These are phyloP conservation scores for Monoraphidium neglectum DNA, from an alignment of 139 green algal genomes.

Conservation along the genomic window DNA sequence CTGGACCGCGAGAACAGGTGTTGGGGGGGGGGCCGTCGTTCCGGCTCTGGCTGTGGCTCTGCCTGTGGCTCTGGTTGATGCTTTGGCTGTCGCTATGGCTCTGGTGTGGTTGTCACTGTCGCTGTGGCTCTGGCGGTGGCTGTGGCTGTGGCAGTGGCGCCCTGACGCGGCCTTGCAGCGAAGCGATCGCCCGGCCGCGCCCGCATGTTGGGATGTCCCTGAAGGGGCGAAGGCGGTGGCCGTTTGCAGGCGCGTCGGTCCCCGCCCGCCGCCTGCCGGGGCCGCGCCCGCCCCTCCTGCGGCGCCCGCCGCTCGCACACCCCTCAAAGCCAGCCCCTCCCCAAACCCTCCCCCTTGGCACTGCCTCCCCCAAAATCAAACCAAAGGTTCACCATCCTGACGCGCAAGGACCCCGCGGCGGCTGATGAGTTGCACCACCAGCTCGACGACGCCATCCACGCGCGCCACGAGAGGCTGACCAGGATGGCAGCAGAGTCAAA, in stretches of 20 bases:
- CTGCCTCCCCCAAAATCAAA: not conserved
- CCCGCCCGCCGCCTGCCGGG: not conserved
- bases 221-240: too few species aligned
- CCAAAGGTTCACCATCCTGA: constrained; percentile 41
- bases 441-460: constrained; percentile 27
- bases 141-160: not conserved
- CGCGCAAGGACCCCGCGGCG: constrained; percentile 38
- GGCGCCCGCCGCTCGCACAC: not conserved
- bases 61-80: too few species aligned
- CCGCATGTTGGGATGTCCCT: too few species aligned
- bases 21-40: too few species aligned
- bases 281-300: not conserved
- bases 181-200: too few species aligned
- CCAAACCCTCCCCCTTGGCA: not conserved
- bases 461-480: constrained; percentile 19
- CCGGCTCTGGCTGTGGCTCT: too few species aligned
- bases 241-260: too few species aligned
- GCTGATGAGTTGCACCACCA: constrained; percentile 36
- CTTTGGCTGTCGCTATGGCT: too few species aligned
- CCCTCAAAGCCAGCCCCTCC: too few species aligned
- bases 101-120: too few species aligned
- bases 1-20: constrained; percentile 51
- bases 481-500: constrained; percentile 21
- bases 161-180: not conserved
- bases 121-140: not conserved